Percentiles rank a stretch among this genome's conserved stretches.
Evolutionary conservation across 768 basidiomycete genomes (phyloP).

Genomic region (Phylloporus arenicola): DNA sequence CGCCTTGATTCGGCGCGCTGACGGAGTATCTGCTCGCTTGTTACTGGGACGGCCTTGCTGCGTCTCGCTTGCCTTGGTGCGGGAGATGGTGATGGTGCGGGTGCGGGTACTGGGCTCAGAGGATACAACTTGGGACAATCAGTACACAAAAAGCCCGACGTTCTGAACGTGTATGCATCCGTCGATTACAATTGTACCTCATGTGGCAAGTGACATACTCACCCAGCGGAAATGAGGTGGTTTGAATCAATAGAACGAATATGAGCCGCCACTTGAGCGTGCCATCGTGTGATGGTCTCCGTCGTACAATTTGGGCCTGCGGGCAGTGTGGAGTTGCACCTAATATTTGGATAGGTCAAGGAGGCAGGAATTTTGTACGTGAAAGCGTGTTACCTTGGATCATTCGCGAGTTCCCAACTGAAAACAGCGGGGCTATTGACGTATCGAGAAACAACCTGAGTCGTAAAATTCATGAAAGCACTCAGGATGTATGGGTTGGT

Average conservation of each 20-base stretch:
- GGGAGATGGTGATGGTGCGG: conserved; percentile 39
- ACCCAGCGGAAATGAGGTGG: conserved; percentile 63
- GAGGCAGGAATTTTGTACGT: neutral
- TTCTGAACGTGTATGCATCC: conserved; percentile 26
- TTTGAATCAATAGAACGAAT: conserved; percentile 50
- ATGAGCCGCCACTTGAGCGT: conserved; percentile 40
- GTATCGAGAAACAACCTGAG: conserved; percentile 51
- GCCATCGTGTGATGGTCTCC: conserved; percentile 54
- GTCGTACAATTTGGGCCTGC: conserved; percentile 42
- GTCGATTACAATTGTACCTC: neutral
- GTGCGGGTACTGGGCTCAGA: conserved; percentile 22
- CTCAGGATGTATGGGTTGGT: conserved; percentile 43
- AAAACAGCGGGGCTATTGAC: conserved; percentile 48
- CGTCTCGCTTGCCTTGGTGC: conserved; percentile 36
- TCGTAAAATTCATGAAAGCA: conserved; percentile 55
- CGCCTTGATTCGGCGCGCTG: conserved; percentile 47
- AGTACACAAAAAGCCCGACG: conserved; percentile 54
- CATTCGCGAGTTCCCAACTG: conserved; percentile 61
- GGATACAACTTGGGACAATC: conserved; percentile 55
- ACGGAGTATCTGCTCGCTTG: conserved; percentile 42
- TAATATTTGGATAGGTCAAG: conserved; percentile 18
- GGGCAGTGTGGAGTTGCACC: conserved; percentile 53
- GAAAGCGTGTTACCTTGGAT: conserved; percentile 43
- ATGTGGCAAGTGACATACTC: conserved; percentile 13
- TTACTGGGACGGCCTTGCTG: conserved; percentile 36